A percentile compares a stretch with the other conserved stretches of the same genome.
Evolutionary conservation across 1,284 basidiomycete genomes (phyloP).

Genomic region (Sporisorium scitamineum): DNA sequence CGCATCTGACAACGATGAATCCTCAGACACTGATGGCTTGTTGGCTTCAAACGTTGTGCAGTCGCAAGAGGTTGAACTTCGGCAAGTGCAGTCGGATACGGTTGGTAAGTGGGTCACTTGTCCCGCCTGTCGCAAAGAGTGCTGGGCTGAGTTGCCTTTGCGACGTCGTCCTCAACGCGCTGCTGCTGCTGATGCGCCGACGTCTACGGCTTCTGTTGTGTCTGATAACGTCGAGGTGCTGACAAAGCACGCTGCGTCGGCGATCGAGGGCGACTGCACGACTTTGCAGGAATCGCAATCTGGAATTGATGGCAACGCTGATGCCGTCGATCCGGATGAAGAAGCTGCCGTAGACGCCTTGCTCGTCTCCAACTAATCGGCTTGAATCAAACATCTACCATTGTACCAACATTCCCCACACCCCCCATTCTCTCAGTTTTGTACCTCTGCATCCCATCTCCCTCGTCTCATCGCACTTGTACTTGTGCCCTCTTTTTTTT

Average conservation of each 20-base stretch:
- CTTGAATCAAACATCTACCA: neutral
- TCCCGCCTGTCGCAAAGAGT: conserved; percentile 59
- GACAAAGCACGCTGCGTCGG: neutral
- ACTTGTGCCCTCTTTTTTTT: neutral
- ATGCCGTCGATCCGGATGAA: conserved; percentile 7
- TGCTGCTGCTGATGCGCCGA: neutral
- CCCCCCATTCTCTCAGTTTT: too few species aligned
- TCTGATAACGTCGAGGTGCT: neutral
- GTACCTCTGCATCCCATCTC: neutral
- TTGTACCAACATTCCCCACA: too few species aligned
- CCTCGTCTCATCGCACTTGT: neutral
- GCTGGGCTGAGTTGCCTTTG: conserved; percentile 61
- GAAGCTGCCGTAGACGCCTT: conserved; percentile 22
- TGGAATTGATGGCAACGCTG: neutral
- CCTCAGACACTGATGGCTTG: neutral
- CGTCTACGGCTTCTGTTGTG: neutral
- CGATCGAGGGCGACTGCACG: neutral
- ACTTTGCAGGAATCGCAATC: neutral
- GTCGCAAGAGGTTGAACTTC: conserved; percentile 11
- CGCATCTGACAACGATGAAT: conserved; percentile 1
- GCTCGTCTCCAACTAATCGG: conserved; percentile 12
- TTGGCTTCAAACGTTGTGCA: neutral
- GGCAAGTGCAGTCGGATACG: conserved; percentile 34
- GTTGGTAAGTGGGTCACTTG: conserved; percentile 66
- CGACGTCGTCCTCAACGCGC: conserved; percentile 33